Conservation (phyloP, 2,329 filamentous ascomycete species). For the Akanthomyces dipterigenus region DNA sequence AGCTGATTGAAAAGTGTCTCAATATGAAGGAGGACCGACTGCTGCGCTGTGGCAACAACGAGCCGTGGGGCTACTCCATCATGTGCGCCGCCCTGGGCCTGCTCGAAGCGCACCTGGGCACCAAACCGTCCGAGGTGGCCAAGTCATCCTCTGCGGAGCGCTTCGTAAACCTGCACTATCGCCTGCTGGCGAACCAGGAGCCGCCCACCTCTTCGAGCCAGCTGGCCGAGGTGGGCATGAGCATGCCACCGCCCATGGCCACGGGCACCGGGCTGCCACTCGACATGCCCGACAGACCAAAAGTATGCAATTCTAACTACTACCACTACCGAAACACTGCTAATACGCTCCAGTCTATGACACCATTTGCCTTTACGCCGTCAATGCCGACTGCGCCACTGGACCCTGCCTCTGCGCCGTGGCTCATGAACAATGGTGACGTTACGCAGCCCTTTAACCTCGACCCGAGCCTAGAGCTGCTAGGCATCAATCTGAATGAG, state of each 20-base stretch:
- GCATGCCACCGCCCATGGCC: conserved; percentile 20
- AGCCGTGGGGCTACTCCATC: conserved; percentile 58
- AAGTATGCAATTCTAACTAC: conserved; percentile 25
- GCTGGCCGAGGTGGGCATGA: conserved; percentile 27
- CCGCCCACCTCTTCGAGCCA: conserved; percentile 17
- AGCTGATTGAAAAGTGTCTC: conserved; percentile 55
- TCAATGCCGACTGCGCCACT: conserved; percentile 29
- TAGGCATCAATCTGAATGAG: conserved; percentile 49
- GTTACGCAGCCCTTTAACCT: conserved; percentile 38
- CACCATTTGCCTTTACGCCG: conserved; percentile 33
- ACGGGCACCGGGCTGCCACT: conserved; percentile 23
- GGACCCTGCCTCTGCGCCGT: conserved; percentile 27
- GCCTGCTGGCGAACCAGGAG: conserved; percentile 49
- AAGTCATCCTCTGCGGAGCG: conserved; percentile 53
- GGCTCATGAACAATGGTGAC: conserved; percentile 25
- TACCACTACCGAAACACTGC: not conserved
- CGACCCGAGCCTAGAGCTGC: conserved; percentile 46
- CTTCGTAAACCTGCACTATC: conserved; percentile 53
- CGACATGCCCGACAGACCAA: conserved; percentile 30
- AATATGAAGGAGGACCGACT: conserved; percentile 55
- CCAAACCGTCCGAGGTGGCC: conserved; percentile 49
- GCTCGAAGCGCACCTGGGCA: conserved; percentile 51
- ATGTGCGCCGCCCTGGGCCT: conserved; percentile 55
- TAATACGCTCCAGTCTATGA: conserved; percentile 33
- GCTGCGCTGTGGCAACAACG: conserved; percentile 55